Evolutionary conservation across 192 early-diverging fungal genomes (phyloP), one percentile per base, ranked within the genome.

Genomic region (Coemansia pectinata): DNA sequence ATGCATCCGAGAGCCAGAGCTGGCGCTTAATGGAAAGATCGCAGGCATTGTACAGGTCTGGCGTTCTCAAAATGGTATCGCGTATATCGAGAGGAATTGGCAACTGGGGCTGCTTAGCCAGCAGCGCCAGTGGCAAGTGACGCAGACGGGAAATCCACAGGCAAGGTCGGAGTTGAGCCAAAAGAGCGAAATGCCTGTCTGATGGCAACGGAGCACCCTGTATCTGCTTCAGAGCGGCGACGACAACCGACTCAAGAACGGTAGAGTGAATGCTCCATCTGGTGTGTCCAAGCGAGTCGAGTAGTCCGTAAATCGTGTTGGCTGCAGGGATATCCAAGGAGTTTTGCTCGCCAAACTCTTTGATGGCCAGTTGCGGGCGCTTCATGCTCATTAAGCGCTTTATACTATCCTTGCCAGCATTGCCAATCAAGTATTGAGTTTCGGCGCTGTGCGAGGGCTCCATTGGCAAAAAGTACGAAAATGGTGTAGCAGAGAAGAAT

Each of bases 301-400:
- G 73, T 12, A 80, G 70, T 8, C 47, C 53, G 50, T 80, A 80
- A n/a, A 75, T 67, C 10, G 78, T 63, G 15, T 67, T 62, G 7
- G 73, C 70, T 4, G 78, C 78, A 2, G 78, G 78, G 12, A 80
- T 75, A 21, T 74, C 70, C 44, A 80, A 48, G 10, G 70, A 44
- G 60, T 72, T 72, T 5, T 65, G 63, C 6, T 33, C 48, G 33
- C 73, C 15, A 74, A 75, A 80, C 25, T 72, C 63, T 4, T 59
- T 53, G 19, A 75, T 75, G 6, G 64, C 78, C 42, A 72, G 73
- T 25, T 65, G 58, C 17, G 78, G 78, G 14, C 66, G 69, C 39
- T 66, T 73, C 55, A 59, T 29, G 63, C 78, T 75, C 78, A 80
- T 72, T 66, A 72, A 45, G 41, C 70, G 78, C 66, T 75, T 80